Base-by-base conservation (phyloP, 306 rosid genomes). In the Coriaria nepalensis region DNA sequence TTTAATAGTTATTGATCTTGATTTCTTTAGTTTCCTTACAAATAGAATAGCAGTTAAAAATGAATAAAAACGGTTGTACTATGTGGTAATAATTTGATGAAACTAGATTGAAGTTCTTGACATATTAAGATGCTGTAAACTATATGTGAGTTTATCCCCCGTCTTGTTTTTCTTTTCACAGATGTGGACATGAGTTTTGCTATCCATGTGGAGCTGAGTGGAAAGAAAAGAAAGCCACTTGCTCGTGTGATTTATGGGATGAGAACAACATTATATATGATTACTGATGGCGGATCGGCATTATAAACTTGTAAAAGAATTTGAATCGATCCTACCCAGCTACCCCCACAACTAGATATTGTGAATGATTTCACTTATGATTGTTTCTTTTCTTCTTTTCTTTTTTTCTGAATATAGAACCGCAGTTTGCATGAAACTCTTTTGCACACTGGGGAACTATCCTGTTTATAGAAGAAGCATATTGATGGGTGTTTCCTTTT, bases 161-260 rank as follows among this genome's bases (percentile, higher is more conserved):
- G 33, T 11, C n/a, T 42, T 15, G 60, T 57, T 47, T 70, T 41
- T 64, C 29, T 20, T 20, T 1, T 20, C 29, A 53, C 68, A 86
- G 96, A 68, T 86, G 96, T 20, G 78, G 77, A 34, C 50, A 61
- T 6, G 86, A 82, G 59, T 86, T 86, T 51, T 86, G 96, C 73
- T 86, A 86, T 49, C 60, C 66, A 20, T 82, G 93, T 66, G 88
- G 86, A 55, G 78, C 81, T 50, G 81, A 63, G 72, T 81, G 96
- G 93, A 70, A 79, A 58, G 41, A 79, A 41, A 86, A 79, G 58
- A 66, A 53, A 53, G 60, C 83, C 51, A 74, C 86, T 2, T 86
- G 96, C 59, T 12, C 51, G 4, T 81, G 93, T 53, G 88, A 86
- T 6, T 80, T 76, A 35, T 86, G 96, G 96, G 73, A 52, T 13